Base-by-base conservation (phyloP, 2,329 filamentous ascomycete genomes). In the Reticulascus tulasneorum region DNA sequence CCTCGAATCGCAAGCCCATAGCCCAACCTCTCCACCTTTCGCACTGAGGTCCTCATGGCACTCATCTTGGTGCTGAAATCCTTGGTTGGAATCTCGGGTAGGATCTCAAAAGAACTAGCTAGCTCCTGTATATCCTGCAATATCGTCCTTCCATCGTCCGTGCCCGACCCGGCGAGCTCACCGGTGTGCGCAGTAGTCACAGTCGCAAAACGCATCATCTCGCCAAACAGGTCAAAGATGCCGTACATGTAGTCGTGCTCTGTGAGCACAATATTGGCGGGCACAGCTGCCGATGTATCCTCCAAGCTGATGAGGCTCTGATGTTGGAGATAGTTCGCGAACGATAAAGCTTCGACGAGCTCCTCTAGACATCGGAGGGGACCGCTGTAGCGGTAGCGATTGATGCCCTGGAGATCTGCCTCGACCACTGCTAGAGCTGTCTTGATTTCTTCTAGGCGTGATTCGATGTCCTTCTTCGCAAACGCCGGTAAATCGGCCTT, bases 151-250 rank as follows among this genome's bases (percentile, higher is more conserved):
- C 41, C 24, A 48, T 30, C 33, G 37, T 41, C 37, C 33, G 19
- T 45, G 40, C 42, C 46, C 33, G 27, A 40, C 20, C 64, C 64
- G 5, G 67, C 70, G 44, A 71, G 59, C 48, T 59, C 64, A 11
- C 84, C 84, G 7, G 70, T 82, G 6, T 89, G 84, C 1, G 89
- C 89, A 58, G 94, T 85, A 18, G 82, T 80, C 6, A 90, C 90
- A 33, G 95, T 93, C 1, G 88, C 89, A 62, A 96, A 97, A 20
- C 90, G 78, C 93, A 98, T 98, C 69, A 97, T 73, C 66, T 98
- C 93, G 24, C 93, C 93, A 2, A 90, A 90, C 49, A 97, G 76
- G 59, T 98, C 93, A 54, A 95, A 96, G 3, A 98, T 64, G 8
- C 91, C 93, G 45, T 93, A 82, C 39, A 95, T 65, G 56, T 95